A percentile compares a stretch with the other conserved stretches of the same genome.
These are phyloP conservation scores for Pseudogymnoascus sp. DNA, from an alignment of 2,329 filamentous ascomycete species.

Conservation along the genomic window DNA sequence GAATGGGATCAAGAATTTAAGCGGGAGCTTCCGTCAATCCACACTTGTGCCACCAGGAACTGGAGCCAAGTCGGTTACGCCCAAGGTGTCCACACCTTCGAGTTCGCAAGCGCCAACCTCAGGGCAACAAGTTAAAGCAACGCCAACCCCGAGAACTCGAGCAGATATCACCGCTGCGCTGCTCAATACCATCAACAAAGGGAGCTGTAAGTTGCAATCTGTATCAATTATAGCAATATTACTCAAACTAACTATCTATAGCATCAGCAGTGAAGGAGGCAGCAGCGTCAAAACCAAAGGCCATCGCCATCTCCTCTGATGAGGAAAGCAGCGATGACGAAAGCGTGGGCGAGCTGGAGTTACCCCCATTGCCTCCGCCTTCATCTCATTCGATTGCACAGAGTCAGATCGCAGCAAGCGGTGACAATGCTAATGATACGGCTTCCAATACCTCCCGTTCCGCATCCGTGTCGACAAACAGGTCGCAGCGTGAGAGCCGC, in stretches of 20 bases:
- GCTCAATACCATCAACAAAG: conserved; percentile 1
- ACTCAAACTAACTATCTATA: not conserved
- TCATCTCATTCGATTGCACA: not conserved
- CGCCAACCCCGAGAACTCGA: not conserved
- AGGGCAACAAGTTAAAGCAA: not conserved
- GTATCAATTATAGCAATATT: not conserved
- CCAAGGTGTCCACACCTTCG: not conserved
- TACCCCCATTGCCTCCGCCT: not conserved
- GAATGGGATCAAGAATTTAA: not conserved
- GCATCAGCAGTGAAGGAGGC: not conserved
- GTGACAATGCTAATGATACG: not conserved
- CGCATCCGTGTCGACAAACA: not conserved
- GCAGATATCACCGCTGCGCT: not conserved
- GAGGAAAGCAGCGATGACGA: not conserved
- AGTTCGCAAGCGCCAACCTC: not conserved
- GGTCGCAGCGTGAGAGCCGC: conserved; percentile 1
- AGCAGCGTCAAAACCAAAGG: not conserved
- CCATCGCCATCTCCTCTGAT: not conserved
- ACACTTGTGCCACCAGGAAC: not conserved
- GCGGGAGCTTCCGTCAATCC: not conserved
- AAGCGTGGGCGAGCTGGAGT: not conserved
- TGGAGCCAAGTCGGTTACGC: not conserved
- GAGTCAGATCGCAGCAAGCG: not conserved
- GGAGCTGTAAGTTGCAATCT: not conserved
- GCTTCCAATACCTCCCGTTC: not conserved